Evolutionary conservation across 352 stramenopile species (phyloP).

Genomic region (Phytophthora boehmeriae): DNA sequence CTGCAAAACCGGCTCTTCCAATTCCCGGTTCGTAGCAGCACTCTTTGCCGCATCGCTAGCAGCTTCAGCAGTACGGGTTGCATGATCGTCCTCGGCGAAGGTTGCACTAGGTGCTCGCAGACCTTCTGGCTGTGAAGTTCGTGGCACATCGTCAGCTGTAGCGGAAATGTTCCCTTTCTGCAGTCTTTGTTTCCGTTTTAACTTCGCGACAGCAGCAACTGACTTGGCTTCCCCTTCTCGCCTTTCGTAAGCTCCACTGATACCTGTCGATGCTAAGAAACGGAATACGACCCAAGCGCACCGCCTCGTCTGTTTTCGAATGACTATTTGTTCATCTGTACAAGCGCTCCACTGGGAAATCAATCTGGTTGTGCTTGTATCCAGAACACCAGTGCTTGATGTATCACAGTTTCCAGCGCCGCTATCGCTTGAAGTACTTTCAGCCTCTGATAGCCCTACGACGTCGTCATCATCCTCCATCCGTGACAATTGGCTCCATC

Average conservation of each 20-base stretch:
- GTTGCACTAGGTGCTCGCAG: constrained; percentile 29
- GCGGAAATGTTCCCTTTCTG: constrained; percentile 39
- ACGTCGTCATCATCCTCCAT: constrained; percentile 39
- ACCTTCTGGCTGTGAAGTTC: constrained; percentile 5
- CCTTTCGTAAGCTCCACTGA: constrained; percentile 73
- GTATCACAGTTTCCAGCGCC: background rate
- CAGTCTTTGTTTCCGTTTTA: constrained; percentile 70
- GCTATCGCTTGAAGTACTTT: constrained; percentile 20
- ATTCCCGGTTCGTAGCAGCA: constrained; percentile 69
- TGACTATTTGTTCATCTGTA: constrained; percentile 71
- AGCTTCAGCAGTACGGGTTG: constrained; percentile 65
- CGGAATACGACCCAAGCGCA: constrained; percentile 87
- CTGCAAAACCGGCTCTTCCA: constrained; percentile 78
- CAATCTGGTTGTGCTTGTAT: constrained; percentile 26
- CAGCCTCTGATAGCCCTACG: constrained; percentile 28
- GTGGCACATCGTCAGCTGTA: constrained; percentile 4
- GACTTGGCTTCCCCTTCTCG: constrained; percentile 75
- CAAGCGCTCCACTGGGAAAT: constrained; percentile 53
- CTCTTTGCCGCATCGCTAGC: constrained; percentile 82
- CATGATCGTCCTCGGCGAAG: constrained; percentile 61
- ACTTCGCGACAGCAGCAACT: constrained; percentile 68
- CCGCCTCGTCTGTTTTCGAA: constrained; percentile 68
- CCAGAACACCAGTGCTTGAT: constrained; percentile 2
- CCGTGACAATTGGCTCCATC: constrained; percentile 31
- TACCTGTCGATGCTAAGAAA: constrained; percentile 73